A percentile compares a stretch with the other conserved stretches of the same genome.
These are phyloP conservation scores for Cucumis sativus DNA, from an alignment of 306 rosid genomes.

Conservation along the genomic window DNA sequence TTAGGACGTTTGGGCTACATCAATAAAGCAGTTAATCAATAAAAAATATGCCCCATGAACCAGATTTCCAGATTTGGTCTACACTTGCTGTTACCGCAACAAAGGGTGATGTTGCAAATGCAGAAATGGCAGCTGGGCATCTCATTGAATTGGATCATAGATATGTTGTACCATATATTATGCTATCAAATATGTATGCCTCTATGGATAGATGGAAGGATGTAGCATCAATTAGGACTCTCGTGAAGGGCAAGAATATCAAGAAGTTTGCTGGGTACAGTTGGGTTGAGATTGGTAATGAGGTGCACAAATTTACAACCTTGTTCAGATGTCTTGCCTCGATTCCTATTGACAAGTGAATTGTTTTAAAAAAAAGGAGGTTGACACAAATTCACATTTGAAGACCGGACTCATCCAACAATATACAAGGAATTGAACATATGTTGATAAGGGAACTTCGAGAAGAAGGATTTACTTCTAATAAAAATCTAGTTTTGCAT, in stretches of 20 bases:
- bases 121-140: constrained; percentile 17
- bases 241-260: constrained; percentile 17
- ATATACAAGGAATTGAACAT: no score
- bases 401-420: constrained; percentile 11
- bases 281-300: constrained; percentile 20
- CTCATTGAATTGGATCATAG: constrained; percentile 18
- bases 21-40: no score
- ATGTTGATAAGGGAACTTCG: constrained; percentile 10
- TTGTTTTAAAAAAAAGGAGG: no score
- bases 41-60: no score
- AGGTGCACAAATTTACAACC: no score
- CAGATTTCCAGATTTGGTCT: no score
- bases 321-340: no score
- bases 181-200: constrained; percentile 27
- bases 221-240: constrained; percentile 13
- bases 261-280: constrained; percentile 23
- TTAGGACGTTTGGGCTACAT: no score
- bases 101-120: not conserved
- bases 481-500: constrained; percentile 18
- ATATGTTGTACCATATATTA: constrained; percentile 20
- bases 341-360: no score
- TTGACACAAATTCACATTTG: constrained; percentile 5
- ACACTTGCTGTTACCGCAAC: no score
- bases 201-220: constrained; percentile 19
- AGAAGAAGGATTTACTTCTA: constrained; percentile 11